Evolutionary conservation across 305 asterid species (phyloP), one percentile per base, ranked within the genome.

Genomic region (Vinca major): DNA sequence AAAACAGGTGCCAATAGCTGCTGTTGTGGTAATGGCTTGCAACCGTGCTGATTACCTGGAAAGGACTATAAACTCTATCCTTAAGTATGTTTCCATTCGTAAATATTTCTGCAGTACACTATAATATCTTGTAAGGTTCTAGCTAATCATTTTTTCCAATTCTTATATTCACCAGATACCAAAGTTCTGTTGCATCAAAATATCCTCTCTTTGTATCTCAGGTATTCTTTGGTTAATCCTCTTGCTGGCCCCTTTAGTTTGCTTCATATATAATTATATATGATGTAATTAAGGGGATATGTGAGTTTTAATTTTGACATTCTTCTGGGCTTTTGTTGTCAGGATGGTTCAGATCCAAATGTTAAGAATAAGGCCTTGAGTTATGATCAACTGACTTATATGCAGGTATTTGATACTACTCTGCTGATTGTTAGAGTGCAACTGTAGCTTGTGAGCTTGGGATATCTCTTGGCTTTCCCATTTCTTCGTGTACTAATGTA

Each of bases 31-130:
- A 62, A 93, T 93, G 97, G 96, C 99, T 76, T 93, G 99, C 81
- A 93, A 83, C 79, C 96, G 97, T 77, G 95, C 97, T 65, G 99
- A 93, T 84, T 93, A 93, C 83, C 92, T 93, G 57, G 95, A 91
- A 70, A 84, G 82, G 84, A 93, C 97, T 69, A 83, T 93, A 47
- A 84, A 88, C 73, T 93, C 99, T 65, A 84, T 93, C 78, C 82
- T 86, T 65, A 93, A 89, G 99, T 93, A 89, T 69, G 87, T 48
- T 60, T 69, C n/a, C 51, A 12, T n/a, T 76, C 75, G 47, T 62
- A 66, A 60, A 40, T 20, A 39, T 60, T 6, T 60, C 62, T 67
- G 73, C 54, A 67, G 49, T 66, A 66, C 69, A 58, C 74, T 56
- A 58, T 33, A 40, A 47, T 36, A 51, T 58, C 40, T 26, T 44